A percentile compares a stretch with the other conserved stretches of the same genome.
Evolutionary conservation across 768 basidiomycete genomes (phyloP).

Genomic region (Suillus sp.): DNA sequence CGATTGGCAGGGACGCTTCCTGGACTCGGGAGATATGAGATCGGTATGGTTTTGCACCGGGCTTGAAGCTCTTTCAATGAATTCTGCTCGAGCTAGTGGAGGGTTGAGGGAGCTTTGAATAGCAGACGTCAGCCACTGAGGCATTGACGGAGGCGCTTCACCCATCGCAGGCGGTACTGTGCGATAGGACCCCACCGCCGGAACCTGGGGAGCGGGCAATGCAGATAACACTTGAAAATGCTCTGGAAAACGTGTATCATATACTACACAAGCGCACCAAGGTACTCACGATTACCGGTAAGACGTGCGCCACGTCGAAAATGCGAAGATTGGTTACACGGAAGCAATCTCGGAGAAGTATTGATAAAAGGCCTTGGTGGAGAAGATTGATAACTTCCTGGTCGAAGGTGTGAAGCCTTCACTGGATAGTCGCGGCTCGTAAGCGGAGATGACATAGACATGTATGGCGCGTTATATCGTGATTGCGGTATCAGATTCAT

Average conservation of each 20-base stretch:
- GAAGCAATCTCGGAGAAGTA: not conserved
- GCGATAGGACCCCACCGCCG: not conserved
- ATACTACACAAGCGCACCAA: not conserved
- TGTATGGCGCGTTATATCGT: not conserved
- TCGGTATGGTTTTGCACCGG: not conserved
- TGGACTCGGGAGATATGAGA: not conserved
- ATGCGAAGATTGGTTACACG: not conserved
- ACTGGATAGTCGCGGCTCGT: not conserved
- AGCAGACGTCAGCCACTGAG: slow-evolving; percentile 13
- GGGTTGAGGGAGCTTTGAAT: slow-evolving; percentile 5
- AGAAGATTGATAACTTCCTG: not conserved
- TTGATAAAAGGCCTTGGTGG: not conserved
- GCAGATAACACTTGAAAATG: not conserved
- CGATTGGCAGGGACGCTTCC: slow-evolving; percentile 4
- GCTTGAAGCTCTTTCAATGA: not conserved
- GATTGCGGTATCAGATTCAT: not conserved
- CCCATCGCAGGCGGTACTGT: not conserved
- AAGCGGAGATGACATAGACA: slow-evolving; percentile 1
- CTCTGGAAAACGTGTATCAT: slow-evolving; percentile 5
- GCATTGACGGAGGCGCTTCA: not conserved
- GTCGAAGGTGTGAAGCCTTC: not conserved
- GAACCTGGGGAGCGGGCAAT: not conserved
- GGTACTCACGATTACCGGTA: not conserved
- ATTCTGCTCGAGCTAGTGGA: not conserved
- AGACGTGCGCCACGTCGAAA: not conserved